A percentile compares a stretch with the other conserved stretches of the same genome.
Conservation (phyloP, 441 rosid genomes). For the Kokia cookei region DNA sequence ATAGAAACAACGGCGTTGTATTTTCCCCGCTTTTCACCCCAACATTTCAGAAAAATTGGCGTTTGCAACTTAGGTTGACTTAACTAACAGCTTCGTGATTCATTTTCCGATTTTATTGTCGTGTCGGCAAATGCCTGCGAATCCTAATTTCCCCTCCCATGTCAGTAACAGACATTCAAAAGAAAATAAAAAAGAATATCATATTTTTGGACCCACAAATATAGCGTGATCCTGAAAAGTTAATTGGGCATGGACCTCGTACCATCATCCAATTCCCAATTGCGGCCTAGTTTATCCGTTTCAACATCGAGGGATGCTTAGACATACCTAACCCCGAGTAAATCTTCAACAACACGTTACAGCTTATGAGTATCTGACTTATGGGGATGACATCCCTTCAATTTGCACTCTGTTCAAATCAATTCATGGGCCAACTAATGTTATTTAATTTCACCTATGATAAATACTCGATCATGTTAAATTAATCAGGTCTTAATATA, state of each 20-base stretch:
- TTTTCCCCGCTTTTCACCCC: neutral
- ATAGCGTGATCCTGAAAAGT: neutral
- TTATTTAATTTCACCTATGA: neutral
- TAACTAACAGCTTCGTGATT: neutral
- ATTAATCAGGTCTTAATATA: too few relatives aligned
- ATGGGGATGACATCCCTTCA: neutral
- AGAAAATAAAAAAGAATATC: neutral
- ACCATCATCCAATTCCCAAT: neutral
- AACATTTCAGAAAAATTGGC: neutral
- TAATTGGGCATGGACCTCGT: constrained; percentile 12
- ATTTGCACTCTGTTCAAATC: neutral
- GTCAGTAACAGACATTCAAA: neutral
- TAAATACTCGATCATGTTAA: too few relatives aligned
- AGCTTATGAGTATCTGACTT: neutral
- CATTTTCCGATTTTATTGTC: neutral
- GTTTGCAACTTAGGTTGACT: neutral
- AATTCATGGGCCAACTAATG: neutral
- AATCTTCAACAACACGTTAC: constrained; percentile 11
- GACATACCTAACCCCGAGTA: constrained; percentile 14
- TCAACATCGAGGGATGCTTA: neutral
- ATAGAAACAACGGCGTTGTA: neutral
- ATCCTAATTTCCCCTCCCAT: neutral
- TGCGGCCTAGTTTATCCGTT: neutral
- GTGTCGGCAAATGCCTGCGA: neutral
- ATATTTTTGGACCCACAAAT: neutral